Evolutionary conservation across 2,329 filamentous ascomycete species (phyloP).

Genomic region (Colletotrichum filicis): DNA sequence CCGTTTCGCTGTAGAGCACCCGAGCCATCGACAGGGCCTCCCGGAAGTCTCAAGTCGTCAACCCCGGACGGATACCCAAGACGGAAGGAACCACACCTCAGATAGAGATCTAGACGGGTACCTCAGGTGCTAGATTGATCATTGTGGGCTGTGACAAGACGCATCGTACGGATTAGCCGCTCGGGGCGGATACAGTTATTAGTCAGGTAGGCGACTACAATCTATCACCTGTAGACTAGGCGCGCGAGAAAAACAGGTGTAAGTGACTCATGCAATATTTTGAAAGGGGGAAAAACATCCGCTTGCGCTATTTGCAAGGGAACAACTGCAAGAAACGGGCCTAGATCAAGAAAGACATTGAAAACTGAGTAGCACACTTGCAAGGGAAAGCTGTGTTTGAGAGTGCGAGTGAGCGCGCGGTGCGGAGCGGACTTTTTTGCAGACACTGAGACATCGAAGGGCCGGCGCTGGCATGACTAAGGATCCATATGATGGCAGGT

Average conservation of each 20-base stretch:
- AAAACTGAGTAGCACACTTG: neutral
- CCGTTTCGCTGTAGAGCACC: neutral
- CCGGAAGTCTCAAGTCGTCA: neutral
- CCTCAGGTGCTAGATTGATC: neutral
- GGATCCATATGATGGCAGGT: slow-evolving; percentile 10
- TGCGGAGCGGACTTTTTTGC: slow-evolving; percentile 7
- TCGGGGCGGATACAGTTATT: neutral
- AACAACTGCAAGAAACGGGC: neutral
- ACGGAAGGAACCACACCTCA: neutral
- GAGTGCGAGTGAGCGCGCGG: neutral
- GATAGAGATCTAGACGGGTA: neutral
- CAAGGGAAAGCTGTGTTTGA: neutral
- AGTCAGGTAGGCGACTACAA: neutral
- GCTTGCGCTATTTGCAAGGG: neutral
- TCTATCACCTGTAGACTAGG: neutral
- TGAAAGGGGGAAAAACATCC: neutral
- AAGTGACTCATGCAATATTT: neutral
- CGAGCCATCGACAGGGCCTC: neutral
- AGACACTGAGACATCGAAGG: neutral
- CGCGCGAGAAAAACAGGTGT: neutral
- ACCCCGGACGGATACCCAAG: too few species aligned
- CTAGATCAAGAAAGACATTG: neutral
- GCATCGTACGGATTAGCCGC: neutral
- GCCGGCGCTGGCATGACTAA: neutral
- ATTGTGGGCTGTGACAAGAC: neutral